Evolutionary conservation across 2,329 filamentous ascomycete genomes (phyloP), one percentile per base, ranked within the genome.

Genomic region (Fusarium bulbicola): DNA sequence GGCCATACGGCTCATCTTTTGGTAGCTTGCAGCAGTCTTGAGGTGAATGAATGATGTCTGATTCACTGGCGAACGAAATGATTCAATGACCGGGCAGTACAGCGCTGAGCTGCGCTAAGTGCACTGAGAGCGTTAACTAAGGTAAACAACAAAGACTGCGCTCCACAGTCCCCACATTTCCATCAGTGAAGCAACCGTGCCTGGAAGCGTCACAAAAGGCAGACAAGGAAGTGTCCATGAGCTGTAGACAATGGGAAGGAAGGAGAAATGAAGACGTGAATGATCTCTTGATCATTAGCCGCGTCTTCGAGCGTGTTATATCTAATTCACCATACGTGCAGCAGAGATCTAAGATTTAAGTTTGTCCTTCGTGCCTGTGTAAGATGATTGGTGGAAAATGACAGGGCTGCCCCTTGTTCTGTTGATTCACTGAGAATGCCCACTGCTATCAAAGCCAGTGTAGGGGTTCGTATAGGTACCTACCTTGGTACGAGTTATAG

Each of bases 161-260:
- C n/a, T 18, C 30, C 47, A 52, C 8, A 11, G n/a, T 34, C n/a
- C 6, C 47, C 30, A 36, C 16, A 24, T 20, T 34, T 52, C 18
- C 1, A 34, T 6, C 43, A 50, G 9, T 20, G n/a, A 36, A 49
- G 6, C 3, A 6, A 12, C 47, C 1, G n/a, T 24, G 47, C 47
- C 9, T 9, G 2, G 6, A 11, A 6, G 11, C 3, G 30, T 26
- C 9, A 20, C 6, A 0, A 24, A 50, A 10, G 30, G 16, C 9
- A 14, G 30, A 7, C 8, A 50, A 3, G 11, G 21, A 50, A 24
- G 12, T 14, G 6, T 20, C 5, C 2, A 11, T n/a, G n/a, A 7
- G 12, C 30, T 24, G 30, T 3, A 34, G 0, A 5, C 12, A 24
- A 0, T 10, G 6, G 0, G 6, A 50, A 50, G 7, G 3, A 15